These are phyloP conservation scores for Ilyonectria sp. DNA, from an alignment of 2,329 filamentous ascomycete species.

Conservation along the genomic window DNA sequence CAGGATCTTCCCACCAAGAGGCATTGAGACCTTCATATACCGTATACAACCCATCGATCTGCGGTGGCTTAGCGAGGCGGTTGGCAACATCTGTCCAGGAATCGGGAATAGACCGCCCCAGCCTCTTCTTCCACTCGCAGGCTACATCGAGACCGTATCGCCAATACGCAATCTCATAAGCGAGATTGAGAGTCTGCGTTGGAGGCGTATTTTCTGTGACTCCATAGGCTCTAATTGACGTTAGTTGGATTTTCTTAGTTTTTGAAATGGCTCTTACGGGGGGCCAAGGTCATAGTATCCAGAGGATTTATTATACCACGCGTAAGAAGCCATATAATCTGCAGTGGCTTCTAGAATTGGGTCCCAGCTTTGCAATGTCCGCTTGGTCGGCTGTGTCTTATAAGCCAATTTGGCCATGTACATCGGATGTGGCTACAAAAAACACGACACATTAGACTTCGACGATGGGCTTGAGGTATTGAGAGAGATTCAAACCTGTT, in stretches of 20 bases:
- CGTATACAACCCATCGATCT: constrained; percentile 65
- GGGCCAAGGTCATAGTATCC: constrained; percentile 65
- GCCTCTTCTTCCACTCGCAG: constrained; percentile 65
- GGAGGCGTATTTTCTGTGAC: constrained; percentile 71
- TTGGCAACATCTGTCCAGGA: constrained; percentile 65
- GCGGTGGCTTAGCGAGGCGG: constrained; percentile 68
- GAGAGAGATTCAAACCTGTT: constrained; percentile 52
- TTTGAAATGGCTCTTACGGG: constrained; percentile 43
- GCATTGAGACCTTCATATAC: constrained; percentile 67
- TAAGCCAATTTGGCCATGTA: constrained; percentile 69
- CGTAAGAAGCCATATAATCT: constrained; percentile 73
- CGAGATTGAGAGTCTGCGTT: constrained; percentile 70
- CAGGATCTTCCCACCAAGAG: constrained; percentile 59
- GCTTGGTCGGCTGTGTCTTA: constrained; percentile 41
- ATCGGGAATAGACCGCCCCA: constrained; percentile 58
- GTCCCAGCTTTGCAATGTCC: constrained; percentile 68
- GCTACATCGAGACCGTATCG: constrained; percentile 71
- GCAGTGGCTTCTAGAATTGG: constrained; percentile 65
- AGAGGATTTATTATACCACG: constrained; percentile 67
- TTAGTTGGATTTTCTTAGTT: neutral
- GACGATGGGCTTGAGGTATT: neutral
- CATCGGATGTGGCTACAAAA: constrained; percentile 65
- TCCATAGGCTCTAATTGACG: constrained; percentile 52
- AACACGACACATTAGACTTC: neutral
- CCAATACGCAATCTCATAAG: constrained; percentile 75